Evolutionary conservation across 257 asterid species (phyloP).

Genomic region (Knoxia roxburghii): DNA sequence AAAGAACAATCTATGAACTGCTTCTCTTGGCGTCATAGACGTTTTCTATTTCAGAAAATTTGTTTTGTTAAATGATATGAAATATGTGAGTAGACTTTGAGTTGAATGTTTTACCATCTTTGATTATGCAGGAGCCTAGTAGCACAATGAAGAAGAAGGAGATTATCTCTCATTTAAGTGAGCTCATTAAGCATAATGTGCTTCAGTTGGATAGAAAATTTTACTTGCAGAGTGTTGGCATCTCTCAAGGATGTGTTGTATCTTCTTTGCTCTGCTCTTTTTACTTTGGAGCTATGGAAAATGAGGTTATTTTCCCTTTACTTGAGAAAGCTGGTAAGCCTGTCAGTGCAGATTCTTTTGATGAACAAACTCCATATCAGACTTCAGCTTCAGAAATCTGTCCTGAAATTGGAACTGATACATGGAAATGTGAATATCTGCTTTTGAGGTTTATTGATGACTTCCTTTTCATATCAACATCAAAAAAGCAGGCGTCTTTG

Average conservation of each 20-base stretch:
- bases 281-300: constrained; percentile 84
- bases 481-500: constrained; percentile 68
- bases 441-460: constrained; percentile 81
- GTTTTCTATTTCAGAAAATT: not conserved
- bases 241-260: constrained; percentile 86
- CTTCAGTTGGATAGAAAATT: constrained; percentile 43
- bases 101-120: constrained; percentile 7
- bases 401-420: constrained; percentile 11
- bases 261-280: constrained; percentile 82
- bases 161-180: constrained; percentile 36
- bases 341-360: constrained; percentile 15
- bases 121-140: constrained; percentile 42
- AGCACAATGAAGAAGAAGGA: constrained; percentile 44
- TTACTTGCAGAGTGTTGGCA: constrained; percentile 73
- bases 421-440: constrained; percentile 35
- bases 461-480: constrained; percentile 73
- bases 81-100: not conserved
- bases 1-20: not conserved
- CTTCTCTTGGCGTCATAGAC: not conserved
- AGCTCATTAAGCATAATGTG: constrained; percentile 67
- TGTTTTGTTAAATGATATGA: not conserved
- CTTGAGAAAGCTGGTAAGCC: constrained; percentile 42
- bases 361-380: constrained; percentile 13
- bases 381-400: constrained; percentile 26
- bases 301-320: constrained; percentile 54